These are phyloP conservation scores for Myriosclerotinia scirpicola DNA, from an alignment of 2,329 filamentous ascomycete species.

Conservation along the genomic window DNA sequence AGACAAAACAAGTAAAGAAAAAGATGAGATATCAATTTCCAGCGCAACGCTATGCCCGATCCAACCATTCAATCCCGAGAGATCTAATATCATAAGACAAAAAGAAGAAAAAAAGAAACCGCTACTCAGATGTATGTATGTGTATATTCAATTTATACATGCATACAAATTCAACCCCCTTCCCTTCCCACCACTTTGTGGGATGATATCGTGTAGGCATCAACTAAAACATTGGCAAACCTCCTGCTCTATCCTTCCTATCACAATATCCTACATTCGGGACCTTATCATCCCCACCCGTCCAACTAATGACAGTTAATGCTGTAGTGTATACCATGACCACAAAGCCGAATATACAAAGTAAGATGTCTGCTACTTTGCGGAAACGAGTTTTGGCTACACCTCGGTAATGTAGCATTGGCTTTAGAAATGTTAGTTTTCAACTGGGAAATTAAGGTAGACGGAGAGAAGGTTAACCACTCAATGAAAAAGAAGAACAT, in stretches of 20 bases:
- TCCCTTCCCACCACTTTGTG: constrained; percentile 9
- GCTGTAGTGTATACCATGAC: constrained; percentile 92
- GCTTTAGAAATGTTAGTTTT: constrained; percentile 51
- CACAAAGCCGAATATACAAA: constrained; percentile 79
- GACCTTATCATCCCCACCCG: constrained; percentile 51
- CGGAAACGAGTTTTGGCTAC: constrained; percentile 70
- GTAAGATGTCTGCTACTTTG: constrained; percentile 67
- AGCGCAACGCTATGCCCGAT: constrained; percentile 18
- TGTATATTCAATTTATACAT: constrained; percentile 12
- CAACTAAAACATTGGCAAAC: constrained; percentile 11
- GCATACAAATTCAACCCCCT: constrained; percentile 8
- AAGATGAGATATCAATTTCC: constrained; percentile 11
- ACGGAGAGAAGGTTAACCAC: neutral
- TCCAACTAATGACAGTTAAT: constrained; percentile 86
- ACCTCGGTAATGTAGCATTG: constrained; percentile 82
- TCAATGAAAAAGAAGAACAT: constrained; percentile 46
- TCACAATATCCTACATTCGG: constrained; percentile 66
- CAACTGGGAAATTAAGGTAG: neutral
- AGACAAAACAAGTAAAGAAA: neutral
- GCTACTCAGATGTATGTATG: constrained; percentile 2
- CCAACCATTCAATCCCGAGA: neutral
- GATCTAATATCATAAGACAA: constrained; percentile 16
- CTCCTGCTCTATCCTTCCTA: constrained; percentile 29
- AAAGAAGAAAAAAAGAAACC: neutral
- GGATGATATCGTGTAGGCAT: neutral